These are phyloP conservation scores for Scutellaria galericulata DNA, from an alignment of 257 asterid genomes.

Conservation along the genomic window DNA sequence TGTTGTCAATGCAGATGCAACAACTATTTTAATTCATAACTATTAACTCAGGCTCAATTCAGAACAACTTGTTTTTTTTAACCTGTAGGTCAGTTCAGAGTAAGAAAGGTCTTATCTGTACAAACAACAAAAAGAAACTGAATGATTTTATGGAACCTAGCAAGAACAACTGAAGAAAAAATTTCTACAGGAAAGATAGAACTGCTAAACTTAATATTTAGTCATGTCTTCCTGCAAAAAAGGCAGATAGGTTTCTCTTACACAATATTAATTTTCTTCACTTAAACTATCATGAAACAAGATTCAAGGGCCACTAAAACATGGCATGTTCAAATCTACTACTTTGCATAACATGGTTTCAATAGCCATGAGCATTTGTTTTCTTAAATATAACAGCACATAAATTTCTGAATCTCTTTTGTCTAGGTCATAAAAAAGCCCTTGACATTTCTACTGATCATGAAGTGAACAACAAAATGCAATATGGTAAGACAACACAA, in stretches of 20 bases:
- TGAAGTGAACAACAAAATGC: conserved; percentile 3
- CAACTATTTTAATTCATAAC: neutral
- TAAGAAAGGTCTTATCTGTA: neutral
- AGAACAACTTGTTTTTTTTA: too few species aligned
- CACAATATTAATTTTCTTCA: neutral
- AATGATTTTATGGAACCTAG: neutral
- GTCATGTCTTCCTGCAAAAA: neutral
- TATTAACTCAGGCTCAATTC: neutral
- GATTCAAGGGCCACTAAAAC: neutral
- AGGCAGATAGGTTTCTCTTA: neutral
- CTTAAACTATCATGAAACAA: conserved; percentile 1
- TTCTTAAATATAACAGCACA: conserved; percentile 8
- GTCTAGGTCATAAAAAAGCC: conserved; percentile 5
- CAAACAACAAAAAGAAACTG: neutral
- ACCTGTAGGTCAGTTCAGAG: neutral
- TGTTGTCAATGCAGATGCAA: too few species aligned
- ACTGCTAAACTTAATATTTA: neutral
- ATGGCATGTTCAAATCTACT: neutral
- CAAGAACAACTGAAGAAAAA: neutral
- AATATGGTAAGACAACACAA: conserved; percentile 18
- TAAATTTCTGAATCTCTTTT: neutral
- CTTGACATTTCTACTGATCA: neutral
- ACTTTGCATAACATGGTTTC: neutral
- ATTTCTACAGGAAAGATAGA: neutral
- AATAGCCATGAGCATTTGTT: conserved; percentile 10